Evolutionary conservation across 208 protist genomes (phyloP).

Genomic region (Naegleria lovaniensis): DNA sequence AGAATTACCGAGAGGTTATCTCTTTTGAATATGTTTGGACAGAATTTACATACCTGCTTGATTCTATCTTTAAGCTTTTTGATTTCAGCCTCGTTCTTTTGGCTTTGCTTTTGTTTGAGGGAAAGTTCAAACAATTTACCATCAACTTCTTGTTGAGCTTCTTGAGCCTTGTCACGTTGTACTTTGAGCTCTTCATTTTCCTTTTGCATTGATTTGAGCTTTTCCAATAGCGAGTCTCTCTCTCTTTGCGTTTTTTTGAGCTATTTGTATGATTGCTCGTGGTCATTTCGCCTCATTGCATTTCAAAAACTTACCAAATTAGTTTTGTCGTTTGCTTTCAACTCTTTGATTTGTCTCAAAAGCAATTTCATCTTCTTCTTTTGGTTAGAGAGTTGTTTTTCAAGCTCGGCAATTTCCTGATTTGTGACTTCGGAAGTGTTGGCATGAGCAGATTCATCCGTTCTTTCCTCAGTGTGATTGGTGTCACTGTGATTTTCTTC

Average conservation of each 20-base stretch:
- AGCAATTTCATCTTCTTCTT: not conserved
- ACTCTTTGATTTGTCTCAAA: not conserved
- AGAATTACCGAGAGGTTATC: too few relatives aligned
- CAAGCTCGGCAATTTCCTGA: not conserved
- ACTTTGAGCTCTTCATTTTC: not conserved
- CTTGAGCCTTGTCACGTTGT: not conserved
- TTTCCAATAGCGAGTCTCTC: not conserved
- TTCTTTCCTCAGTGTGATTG: too few relatives aligned
- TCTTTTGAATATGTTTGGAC: too few relatives aligned
- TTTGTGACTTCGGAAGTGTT: not conserved
- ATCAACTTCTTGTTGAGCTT: not conserved
- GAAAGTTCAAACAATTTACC: not conserved
- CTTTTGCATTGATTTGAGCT: not conserved
- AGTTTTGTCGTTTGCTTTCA: not conserved
- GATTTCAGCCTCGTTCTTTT: not conserved
- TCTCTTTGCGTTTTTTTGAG: not conserved
- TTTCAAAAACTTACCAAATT: not conserved
- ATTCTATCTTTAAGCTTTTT: not conserved
- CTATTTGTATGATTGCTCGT: not conserved
- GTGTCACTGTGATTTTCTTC: not conserved
- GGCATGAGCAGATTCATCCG: not conserved
- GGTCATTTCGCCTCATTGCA: not conserved
- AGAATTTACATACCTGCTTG: not conserved
- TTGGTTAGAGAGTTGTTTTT: not conserved
- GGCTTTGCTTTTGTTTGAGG: not conserved